phyloP scores from a whole-genome alignment of 139 green algal genomes.

The Volvox reticuliferus region DNA sequence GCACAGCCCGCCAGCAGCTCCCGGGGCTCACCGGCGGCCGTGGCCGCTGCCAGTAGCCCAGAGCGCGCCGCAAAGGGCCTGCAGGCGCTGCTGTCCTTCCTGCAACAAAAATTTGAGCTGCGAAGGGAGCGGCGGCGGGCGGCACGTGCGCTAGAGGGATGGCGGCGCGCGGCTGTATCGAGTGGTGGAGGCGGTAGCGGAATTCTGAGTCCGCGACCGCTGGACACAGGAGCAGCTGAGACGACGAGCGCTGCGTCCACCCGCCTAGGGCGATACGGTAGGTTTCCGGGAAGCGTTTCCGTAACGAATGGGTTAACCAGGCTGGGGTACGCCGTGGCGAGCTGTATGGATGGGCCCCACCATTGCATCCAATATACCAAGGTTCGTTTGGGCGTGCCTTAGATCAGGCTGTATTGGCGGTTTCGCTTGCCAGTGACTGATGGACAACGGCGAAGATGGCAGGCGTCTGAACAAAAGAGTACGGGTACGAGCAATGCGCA shows the following conservation, averaged over 20 bases:
- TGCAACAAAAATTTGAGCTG: conserved; percentile 23
- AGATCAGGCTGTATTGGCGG: no score
- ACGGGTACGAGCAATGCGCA: no score
- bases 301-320: no score
- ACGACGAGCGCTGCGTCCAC: neutral
- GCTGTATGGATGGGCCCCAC: no score
- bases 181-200: neutral
- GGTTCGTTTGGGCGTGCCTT: no score
- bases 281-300: no score
- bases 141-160: conserved; percentile 2
- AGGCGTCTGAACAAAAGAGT: no score
- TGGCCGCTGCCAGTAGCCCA: neutral
- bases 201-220: neutral
- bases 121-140: neutral
- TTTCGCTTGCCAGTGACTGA: no score
- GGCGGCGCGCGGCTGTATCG: neutral
- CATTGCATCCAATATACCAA: no score
- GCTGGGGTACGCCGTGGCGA: no score
- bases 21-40: neutral
- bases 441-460: no score
- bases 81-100: conserved; percentile 4
- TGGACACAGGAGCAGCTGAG: no score
- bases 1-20: neutral
- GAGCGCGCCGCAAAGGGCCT: neutral
- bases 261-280: neutral